These are phyloP conservation scores for Gypsophila paniculata DNA, from an alignment of 179 eudicot genomes.

Conservation along the genomic window DNA sequence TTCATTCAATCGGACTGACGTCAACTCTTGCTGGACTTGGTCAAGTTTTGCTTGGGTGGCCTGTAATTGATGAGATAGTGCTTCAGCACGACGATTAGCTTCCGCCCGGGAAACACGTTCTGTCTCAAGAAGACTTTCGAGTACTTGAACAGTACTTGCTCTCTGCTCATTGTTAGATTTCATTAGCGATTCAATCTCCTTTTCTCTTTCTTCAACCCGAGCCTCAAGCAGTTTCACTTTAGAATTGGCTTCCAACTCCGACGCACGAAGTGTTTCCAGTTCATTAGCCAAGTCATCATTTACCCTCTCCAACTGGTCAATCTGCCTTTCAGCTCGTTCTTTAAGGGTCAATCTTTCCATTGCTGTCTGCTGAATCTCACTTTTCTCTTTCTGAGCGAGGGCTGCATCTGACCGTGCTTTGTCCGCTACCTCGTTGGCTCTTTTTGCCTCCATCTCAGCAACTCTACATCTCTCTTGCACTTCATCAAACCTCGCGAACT, in stretches of 20 bases:
- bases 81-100: constrained; percentile 78
- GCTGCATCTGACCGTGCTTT: constrained; percentile 72
- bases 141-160: constrained; percentile 67
- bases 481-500: constrained; percentile 69
- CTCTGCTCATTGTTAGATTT: constrained; percentile 78
- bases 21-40: constrained; percentile 64
- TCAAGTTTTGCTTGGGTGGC: constrained; percentile 78
- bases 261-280: constrained; percentile 47
- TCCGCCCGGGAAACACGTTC: constrained; percentile 80
- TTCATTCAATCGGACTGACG: constrained; percentile 60
- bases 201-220: constrained; percentile 79
- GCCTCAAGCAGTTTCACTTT: constrained; percentile 67
- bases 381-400: constrained; percentile 63
- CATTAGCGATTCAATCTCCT: constrained; percentile 67
- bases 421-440: constrained; percentile 82
- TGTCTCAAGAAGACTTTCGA: constrained; percentile 61
- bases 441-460: constrained; percentile 87
- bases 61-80: constrained; percentile 76
- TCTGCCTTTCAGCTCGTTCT: constrained; percentile 70
- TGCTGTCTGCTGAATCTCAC: constrained; percentile 53
- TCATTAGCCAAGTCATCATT: constrained; percentile 45
- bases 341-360: constrained; percentile 71
- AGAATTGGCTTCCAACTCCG: constrained; percentile 62
- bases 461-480: constrained; percentile 68
- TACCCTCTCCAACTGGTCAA: constrained; percentile 59